A percentile compares a stretch with the other conserved stretches of the same genome.
These are phyloP conservation scores for Lobulomyces angularis DNA, from an alignment of 192 early-diverging fungal genomes.

Conservation along the genomic window DNA sequence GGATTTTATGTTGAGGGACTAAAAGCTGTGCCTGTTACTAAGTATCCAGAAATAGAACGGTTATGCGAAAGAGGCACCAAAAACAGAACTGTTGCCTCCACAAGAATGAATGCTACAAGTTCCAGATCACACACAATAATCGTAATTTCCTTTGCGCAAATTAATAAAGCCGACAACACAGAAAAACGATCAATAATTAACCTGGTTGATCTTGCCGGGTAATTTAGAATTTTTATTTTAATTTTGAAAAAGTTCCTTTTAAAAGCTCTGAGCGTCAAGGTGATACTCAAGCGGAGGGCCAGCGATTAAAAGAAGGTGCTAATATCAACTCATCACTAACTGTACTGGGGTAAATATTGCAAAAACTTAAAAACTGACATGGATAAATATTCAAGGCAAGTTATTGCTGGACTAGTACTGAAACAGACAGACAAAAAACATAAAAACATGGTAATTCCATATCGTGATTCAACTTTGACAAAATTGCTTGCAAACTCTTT, in stretches of 20 bases:
- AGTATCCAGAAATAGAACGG: conserved; percentile 51
- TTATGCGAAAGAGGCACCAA: conserved; percentile 72
- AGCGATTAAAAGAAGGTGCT: conserved; percentile 77
- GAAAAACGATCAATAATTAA: no score
- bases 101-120: conserved; percentile 98
- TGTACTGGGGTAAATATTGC: conserved; percentile 86
- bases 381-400: no score
- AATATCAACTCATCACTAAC: conserved; percentile 91
- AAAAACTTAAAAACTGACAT: conserved; percentile 70
- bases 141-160: no score
- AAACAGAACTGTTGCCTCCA: conserved; percentile 83
- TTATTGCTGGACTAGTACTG: no score
- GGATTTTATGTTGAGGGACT: conserved; percentile 86
- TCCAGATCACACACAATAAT: no score
- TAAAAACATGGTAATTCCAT: conserved; percentile 62
- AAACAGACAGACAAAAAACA: conserved; percentile 15
- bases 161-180: no score
- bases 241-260: no score
- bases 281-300: conserved; percentile 70
- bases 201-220: no score
- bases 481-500: no score
- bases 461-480: conserved; percentile 94
- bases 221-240: no score
- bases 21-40: conserved; percentile 67
- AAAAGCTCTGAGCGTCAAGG: conserved; percentile 84